Evolutionary conservation across 257 asterid species (phyloP).

Genomic region (Ballota nigra): DNA sequence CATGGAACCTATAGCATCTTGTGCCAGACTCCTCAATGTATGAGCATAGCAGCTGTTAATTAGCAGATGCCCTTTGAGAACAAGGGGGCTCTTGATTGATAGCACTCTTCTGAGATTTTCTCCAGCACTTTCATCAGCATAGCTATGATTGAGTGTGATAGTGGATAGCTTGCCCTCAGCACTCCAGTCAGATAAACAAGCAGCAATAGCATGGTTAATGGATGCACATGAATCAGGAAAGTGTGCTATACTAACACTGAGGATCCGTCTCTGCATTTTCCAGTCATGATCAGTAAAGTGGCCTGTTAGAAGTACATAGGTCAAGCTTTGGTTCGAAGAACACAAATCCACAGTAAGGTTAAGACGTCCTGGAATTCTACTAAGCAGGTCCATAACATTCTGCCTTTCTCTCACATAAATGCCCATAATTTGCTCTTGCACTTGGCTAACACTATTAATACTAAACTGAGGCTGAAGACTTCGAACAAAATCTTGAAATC

Average conservation of each 20-base stretch:
- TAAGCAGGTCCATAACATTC: conserved; percentile 49
- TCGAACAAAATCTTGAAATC: conserved; percentile 53
- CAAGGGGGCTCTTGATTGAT: conserved; percentile 41
- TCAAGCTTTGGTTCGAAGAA: conserved; percentile 53
- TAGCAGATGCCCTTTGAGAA: conserved; percentile 69
- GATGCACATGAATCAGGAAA: conserved; percentile 65
- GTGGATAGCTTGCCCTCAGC: conserved; percentile 54
- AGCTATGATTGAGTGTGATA: conserved; percentile 44
- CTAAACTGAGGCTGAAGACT: conserved; percentile 65
- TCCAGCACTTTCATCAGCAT: conserved; percentile 34
- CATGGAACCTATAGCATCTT: conserved; percentile 45
- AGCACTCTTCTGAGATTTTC: conserved; percentile 51
- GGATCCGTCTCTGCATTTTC: conserved; percentile 63
- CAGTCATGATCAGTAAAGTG: conserved; percentile 73
- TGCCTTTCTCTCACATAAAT: conserved; percentile 64
- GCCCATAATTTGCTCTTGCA: conserved; percentile 51
- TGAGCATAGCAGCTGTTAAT: conserved; percentile 65
- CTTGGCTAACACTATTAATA: conserved; percentile 27
- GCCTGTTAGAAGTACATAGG: conserved; percentile 58
- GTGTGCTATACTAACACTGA: conserved; percentile 45
- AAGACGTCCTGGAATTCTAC: conserved; percentile 58
- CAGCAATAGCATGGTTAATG: conserved; percentile 44
- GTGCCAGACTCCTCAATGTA: conserved; percentile 59
- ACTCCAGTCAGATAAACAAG: conserved; percentile 71
- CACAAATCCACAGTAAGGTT: conserved; percentile 67